Conservation (phyloP, 2,329 filamentous ascomycete species). For the Scorias spongiosa region DNA sequence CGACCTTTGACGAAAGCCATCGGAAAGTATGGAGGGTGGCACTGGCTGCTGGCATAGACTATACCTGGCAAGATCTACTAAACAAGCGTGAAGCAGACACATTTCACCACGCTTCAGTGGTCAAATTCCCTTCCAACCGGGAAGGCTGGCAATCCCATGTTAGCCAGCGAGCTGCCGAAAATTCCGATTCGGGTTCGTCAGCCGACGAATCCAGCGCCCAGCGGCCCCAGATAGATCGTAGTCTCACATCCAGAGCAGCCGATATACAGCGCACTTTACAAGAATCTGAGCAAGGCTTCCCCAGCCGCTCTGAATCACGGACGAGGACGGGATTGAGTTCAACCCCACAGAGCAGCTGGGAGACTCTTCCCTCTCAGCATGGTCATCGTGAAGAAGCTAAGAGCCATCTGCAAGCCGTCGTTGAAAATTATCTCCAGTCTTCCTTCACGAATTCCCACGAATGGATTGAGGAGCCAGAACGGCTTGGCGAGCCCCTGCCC, state of each 20-base stretch:
- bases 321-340: not conserved
- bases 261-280: not conserved
- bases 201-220: not conserved
- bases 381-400: not conserved
- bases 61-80: not conserved
- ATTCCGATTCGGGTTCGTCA: not conserved
- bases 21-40: not conserved
- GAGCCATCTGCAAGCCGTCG: not conserved
- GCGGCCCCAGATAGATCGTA: not conserved
- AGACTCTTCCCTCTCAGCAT: not conserved
- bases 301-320: not conserved
- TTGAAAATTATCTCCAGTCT: not conserved
- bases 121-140: not conserved
- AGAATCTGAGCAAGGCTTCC: not conserved
- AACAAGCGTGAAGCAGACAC: not conserved
- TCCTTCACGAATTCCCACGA: not conserved
- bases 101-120: not conserved
- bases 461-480: not conserved
- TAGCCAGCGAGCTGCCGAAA: not conserved
- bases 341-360: not conserved
- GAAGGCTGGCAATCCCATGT: not conserved
- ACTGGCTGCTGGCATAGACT: not conserved
- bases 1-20: not conserved
- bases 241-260: not conserved
- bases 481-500: slow-evolving; percentile 7